Base-by-base conservation (phyloP, 495 filamentous ascomycete genomes). In the Lepidopterella palustris region DNA sequence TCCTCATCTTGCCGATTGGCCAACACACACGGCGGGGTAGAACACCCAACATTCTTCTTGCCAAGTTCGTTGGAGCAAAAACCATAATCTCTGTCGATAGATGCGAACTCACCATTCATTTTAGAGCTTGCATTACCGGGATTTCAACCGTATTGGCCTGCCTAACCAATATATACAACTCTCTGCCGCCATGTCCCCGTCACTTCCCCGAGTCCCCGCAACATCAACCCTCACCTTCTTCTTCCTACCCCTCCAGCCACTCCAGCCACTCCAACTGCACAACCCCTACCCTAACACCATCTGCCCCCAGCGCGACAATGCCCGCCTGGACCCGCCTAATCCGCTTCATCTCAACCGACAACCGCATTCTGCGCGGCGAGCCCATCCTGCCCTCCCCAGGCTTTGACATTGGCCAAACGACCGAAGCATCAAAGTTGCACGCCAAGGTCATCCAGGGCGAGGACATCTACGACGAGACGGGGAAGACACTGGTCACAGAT, bases 311-410 rank as follows among this genome's bases (percentile, higher is more conserved):
- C 35, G 35, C 35, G 13, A 42, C 35, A 42, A 42, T 42, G 35
- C 35, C 35, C 10, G 47, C 26, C 24, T 81, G 79, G 79, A 63
- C 74, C 61, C 73, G 79, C 52, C 69, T 80, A 0, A 78, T 81
- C 53, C 76, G 79, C 27, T 81, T 80, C 63, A 71, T 72, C 9
- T 72, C 76, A 11, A 72, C 72, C 3, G 75, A 78, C 8, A 76
- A 79, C 28, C 74, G 73, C 48, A 69, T 73, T 13, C 69, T 74
- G 6, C 72, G 76, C 27, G 79, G 79, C 45, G 78, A 80, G 59
- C 79, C 79, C 27, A 74, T 80, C 27, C 65, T 80, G 9, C 73
- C 73, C 5, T 67, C 63, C 0, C 48, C 63, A 9, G 68, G 71
- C 32, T 76, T 73, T 26, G 77, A 77, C 48, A 57, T 78, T 3